Conservation (phyloP, 2,329 filamentous ascomycete species). For the Thelonectria blattea region DNA sequence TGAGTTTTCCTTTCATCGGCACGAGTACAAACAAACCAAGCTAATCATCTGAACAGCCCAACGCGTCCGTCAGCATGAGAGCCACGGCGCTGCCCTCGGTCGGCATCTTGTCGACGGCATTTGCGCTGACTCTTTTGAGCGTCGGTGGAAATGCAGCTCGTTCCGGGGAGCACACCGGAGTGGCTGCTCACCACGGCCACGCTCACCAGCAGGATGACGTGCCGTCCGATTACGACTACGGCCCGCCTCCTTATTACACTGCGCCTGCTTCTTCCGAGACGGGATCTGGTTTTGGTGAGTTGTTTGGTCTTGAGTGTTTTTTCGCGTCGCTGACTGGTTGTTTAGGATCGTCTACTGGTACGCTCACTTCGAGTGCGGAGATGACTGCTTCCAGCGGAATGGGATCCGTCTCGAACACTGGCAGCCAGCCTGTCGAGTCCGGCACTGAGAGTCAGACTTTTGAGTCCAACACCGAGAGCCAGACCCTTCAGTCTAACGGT, state of each 20-base stretch:
- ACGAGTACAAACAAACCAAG: too few relatives aligned
- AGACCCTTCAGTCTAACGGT: neutral
- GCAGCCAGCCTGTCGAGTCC: neutral
- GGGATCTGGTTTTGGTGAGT: conserved; percentile 21
- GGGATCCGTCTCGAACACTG: neutral
- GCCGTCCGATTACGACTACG: conserved; percentile 29
- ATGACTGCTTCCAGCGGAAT: neutral
- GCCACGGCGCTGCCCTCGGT: conserved; percentile 37
- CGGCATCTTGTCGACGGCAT: conserved; percentile 42
- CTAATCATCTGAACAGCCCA: too few relatives aligned
- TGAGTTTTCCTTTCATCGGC: neutral
- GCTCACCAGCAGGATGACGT: conserved; percentile 6
- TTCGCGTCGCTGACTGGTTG: conserved; percentile 12
- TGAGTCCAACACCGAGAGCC: neutral
- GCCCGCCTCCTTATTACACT: conserved; percentile 36
- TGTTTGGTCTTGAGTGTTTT: neutral
- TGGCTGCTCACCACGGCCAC: conserved; percentile 21
- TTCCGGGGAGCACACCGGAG: conserved; percentile 6
- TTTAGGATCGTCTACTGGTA: conserved; percentile 18
- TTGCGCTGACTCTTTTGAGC: conserved; percentile 34
- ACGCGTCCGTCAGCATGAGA: conserved; percentile 45
- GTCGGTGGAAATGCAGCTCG: conserved; percentile 20
- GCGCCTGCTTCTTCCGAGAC: conserved; percentile 2
- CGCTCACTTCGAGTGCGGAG: conserved; percentile 2
- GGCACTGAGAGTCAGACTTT: neutral